phyloP scores from a whole-genome alignment of 2,329 filamentous ascomycete species.

The Fusarium torulosum region DNA sequence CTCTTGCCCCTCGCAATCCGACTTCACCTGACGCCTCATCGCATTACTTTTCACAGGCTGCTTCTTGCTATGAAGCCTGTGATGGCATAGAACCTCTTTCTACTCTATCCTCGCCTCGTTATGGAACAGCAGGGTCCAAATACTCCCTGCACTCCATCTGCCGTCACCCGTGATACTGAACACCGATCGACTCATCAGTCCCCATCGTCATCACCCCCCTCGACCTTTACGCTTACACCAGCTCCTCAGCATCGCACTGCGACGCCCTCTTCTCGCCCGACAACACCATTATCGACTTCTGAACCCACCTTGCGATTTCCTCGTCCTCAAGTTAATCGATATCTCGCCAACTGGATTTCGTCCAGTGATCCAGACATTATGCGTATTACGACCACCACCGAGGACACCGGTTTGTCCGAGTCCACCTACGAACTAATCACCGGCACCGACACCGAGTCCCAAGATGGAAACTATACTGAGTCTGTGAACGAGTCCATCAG shows the following conservation, averaged over 20 bases:
- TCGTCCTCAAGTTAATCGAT: constrained; percentile 65
- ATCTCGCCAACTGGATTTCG: constrained; percentile 71
- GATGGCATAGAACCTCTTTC: constrained; percentile 47
- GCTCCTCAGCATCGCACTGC: constrained; percentile 35
- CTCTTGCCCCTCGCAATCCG: constrained; percentile 44
- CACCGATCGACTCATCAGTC: constrained; percentile 45
- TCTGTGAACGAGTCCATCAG: constrained; percentile 63
- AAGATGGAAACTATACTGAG: constrained; percentile 62
- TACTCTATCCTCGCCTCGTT: constrained; percentile 57
- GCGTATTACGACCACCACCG: constrained; percentile 59
- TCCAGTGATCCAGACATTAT: constrained; percentile 70
- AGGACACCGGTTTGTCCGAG: constrained; percentile 66
- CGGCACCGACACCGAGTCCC: constrained; percentile 65
- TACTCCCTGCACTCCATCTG: constrained; percentile 47
- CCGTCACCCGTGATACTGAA: constrained; percentile 50
- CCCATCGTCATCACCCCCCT: constrained; percentile 38
- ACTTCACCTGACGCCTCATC: constrained; percentile 42
- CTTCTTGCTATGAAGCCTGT: constrained; percentile 44
- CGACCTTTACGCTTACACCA: constrained; percentile 42
- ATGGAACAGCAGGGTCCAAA: constrained; percentile 63
- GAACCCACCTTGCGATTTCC: constrained; percentile 69
- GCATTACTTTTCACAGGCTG: constrained; percentile 40
- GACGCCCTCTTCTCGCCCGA: constrained; percentile 32
- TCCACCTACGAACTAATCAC: constrained; percentile 70
- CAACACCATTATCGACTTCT: constrained; percentile 54